A percentile compares a stretch with the other conserved stretches of the same genome.
Conservation (phyloP, 2,329 filamentous ascomycete species). For the Gremmenia infestans region DNA sequence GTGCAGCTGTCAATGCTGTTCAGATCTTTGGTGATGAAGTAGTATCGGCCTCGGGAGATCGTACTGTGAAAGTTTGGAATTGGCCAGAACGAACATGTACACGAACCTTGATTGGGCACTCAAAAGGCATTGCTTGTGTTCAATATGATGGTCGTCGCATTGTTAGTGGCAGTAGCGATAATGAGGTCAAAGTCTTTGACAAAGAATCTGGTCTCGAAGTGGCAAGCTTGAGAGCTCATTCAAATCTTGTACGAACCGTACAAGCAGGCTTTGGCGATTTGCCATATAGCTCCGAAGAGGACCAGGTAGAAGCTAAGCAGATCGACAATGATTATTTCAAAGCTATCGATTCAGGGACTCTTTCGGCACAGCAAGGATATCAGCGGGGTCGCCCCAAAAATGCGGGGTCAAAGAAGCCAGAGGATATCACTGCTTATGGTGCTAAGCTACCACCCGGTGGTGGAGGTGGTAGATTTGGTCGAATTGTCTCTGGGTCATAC, state of each 20-base stretch:
- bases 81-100: constrained; percentile 72
- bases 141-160: constrained; percentile 93
- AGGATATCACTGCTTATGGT: constrained; percentile 73
- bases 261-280: constrained; percentile 92
- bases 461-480: constrained; percentile 80
- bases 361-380: constrained; percentile 29
- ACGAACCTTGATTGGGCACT: constrained; percentile 78
- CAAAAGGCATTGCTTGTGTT: constrained; percentile 94
- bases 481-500: constrained; percentile 96
- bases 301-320: constrained; percentile 65
- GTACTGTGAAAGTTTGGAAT: constrained; percentile 92
- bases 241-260: constrained; percentile 83
- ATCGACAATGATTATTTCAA: constrained; percentile 70
- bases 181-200: constrained; percentile 94
- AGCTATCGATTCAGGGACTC: constrained; percentile 48
- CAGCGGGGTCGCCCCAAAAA: constrained; percentile 34
- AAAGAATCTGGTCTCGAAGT: constrained; percentile 81
- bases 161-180: constrained; percentile 93
- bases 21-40: constrained; percentile 82
- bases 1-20: constrained; percentile 91
- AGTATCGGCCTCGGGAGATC: constrained; percentile 91
- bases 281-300: constrained; percentile 71
- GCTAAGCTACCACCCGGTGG: constrained; percentile 87
- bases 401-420: constrained; percentile 68
- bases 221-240: constrained; percentile 77